A percentile compares a stretch with the other conserved stretches of the same genome.
These are phyloP conservation scores for Brassica carinata DNA, from an alignment of 345 rosid species.

Conservation along the genomic window DNA sequence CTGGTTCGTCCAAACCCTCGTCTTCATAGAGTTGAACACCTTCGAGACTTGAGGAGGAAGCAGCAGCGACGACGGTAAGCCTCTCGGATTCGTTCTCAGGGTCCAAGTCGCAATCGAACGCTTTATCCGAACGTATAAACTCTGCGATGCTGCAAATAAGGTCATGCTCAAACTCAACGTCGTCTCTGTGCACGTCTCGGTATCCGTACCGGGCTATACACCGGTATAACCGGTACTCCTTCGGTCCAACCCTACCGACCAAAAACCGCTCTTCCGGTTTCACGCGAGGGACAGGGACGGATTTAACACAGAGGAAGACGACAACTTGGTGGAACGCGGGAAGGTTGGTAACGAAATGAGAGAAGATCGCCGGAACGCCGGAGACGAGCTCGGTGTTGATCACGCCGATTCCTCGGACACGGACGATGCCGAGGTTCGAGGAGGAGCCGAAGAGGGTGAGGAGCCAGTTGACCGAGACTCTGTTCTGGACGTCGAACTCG, in stretches of 20 bases:
- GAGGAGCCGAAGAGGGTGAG: slow-evolving; percentile 66
- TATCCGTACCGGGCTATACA: slow-evolving; percentile 95
- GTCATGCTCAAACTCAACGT: slow-evolving; percentile 80
- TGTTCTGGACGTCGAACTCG: slow-evolving; percentile 87
- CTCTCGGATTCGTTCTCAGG: slow-evolving; percentile 52
- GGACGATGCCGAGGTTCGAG: slow-evolving; percentile 78
- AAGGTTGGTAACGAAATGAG: slow-evolving; percentile 95
- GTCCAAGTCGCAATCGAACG: slow-evolving; percentile 27
- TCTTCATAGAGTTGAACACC: slow-evolving; percentile 61
- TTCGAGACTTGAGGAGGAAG: slow-evolving; percentile 57
- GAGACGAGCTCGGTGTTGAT: slow-evolving; percentile 91
- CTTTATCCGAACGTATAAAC: slow-evolving; percentile 62
- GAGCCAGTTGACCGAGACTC: slow-evolving; percentile 93
- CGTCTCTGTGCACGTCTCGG: slow-evolving; percentile 83
- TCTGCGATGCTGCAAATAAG: slow-evolving; percentile 88
- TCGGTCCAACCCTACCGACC: slow-evolving; percentile 85
- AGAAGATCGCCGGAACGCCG: slow-evolving; percentile 92
- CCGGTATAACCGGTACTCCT: slow-evolving; percentile 75
- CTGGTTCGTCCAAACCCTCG: slow-evolving; percentile 15
- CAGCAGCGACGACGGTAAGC: slow-evolving; percentile 77
- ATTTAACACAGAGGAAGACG: slow-evolving; percentile 87
- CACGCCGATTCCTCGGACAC: slow-evolving; percentile 92
- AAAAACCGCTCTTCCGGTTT: slow-evolving; percentile 86
- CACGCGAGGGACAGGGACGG: slow-evolving; percentile 92
- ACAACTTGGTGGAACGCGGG: slow-evolving; percentile 97